phyloP scores from a whole-genome alignment of 345 rosid species.

The Noccaea bulbosa region DNA sequence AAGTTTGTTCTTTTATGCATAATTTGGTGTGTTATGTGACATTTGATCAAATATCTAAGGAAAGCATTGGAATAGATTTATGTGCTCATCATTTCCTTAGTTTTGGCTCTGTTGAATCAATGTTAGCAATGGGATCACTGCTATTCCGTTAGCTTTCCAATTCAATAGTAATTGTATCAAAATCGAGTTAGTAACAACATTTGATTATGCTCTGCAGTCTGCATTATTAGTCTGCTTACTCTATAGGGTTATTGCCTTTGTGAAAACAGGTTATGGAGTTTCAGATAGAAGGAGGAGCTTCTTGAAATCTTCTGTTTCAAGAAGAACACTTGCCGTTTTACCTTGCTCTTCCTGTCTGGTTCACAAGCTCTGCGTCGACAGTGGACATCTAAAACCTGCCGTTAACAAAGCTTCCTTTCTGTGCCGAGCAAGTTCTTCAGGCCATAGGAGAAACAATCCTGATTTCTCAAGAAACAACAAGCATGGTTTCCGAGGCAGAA shows the following conservation, averaged over 20 bases:
- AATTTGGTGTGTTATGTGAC: not conserved
- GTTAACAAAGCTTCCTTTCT: conserved; percentile 46
- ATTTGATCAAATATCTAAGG: not conserved
- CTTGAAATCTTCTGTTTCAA: conserved; percentile 53
- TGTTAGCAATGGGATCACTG: no score
- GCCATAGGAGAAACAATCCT: conserved; percentile 66
- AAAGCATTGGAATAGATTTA: not conserved
- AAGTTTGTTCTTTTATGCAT: not conserved
- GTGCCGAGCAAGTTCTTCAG: conserved; percentile 62
- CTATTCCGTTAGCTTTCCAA: no score
- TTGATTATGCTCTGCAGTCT: not conserved
- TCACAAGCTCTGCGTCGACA: conserved; percentile 38
- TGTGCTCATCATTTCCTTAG: not conserved
- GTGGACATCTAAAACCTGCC: conserved; percentile 44
- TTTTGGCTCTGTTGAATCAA: no score
- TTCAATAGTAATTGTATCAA: no score
- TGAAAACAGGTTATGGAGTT: conserved; percentile 58
- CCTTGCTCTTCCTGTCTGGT: conserved; percentile 46
- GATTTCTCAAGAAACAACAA: conserved; percentile 67
- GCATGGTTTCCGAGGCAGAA: conserved; percentile 63
- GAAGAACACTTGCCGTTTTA: conserved; percentile 47
- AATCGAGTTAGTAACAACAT: no score
- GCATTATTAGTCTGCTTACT: not conserved
- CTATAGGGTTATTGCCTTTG: conserved; percentile 6
- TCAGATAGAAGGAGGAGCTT: conserved; percentile 52